A percentile compares a stretch with the other conserved stretches of the same genome.
phyloP scores from a whole-genome alignment of 805 yeast species.

The Hanseniaspora hatyaiensis region DNA sequence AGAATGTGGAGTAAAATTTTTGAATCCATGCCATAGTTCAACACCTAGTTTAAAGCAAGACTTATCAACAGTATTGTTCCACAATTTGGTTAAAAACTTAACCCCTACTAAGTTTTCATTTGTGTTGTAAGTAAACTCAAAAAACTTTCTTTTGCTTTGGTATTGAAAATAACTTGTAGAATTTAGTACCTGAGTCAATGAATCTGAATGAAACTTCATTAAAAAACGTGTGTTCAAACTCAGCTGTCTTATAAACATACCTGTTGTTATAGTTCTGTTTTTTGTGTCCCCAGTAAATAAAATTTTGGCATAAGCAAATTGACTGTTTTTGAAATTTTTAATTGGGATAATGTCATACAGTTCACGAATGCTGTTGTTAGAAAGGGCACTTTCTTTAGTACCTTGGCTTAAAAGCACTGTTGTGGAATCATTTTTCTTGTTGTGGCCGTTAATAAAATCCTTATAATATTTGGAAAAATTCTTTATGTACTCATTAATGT shows the following conservation, averaged over 20 bases:
- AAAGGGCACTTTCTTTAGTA: too few species aligned
- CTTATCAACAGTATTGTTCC: constrained; percentile 30
- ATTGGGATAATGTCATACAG: background rate
- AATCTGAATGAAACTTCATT: constrained; percentile 33
- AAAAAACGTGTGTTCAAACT: constrained; percentile 50
- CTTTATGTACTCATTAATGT: background rate
- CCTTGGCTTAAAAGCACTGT: too few species aligned
- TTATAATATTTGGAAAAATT: constrained; percentile 4
- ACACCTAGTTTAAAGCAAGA: constrained; percentile 51
- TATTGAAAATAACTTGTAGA: constrained; percentile 60
- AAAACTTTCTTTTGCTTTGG: constrained; percentile 48
- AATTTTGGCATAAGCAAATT: constrained; percentile 71
- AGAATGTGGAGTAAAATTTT: constrained; percentile 77
- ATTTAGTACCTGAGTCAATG: constrained; percentile 25
- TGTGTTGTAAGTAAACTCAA: constrained; percentile 70
- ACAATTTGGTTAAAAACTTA: constrained; percentile 60
- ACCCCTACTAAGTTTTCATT: constrained; percentile 76
- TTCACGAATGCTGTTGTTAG: too few species aligned
- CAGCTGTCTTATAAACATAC: constrained; percentile 62
- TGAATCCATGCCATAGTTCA: constrained; percentile 79
- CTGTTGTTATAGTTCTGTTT: constrained; percentile 57
- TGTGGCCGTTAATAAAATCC: constrained; percentile 11
- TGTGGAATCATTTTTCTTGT: too few species aligned
- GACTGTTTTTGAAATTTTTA: constrained; percentile 22
- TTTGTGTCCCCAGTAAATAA: constrained; percentile 54